A percentile compares a stretch with the other conserved stretches of the same genome.
These are phyloP conservation scores for Trichoderma sp. DNA, from an alignment of 2,329 filamentous ascomycete species.

Conservation along the genomic window DNA sequence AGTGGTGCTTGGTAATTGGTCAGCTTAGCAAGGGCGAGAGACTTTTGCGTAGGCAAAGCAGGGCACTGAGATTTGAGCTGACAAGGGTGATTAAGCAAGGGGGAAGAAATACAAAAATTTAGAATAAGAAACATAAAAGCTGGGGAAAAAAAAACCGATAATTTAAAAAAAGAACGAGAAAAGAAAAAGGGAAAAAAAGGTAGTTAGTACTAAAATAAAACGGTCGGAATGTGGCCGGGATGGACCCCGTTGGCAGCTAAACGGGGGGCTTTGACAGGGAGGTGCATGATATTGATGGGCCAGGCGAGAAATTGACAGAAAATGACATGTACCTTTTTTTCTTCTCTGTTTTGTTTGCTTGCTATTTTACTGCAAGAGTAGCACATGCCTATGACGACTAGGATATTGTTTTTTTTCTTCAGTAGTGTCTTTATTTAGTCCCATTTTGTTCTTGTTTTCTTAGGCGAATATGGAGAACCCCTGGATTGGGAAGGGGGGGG, in stretches of 20 bases:
- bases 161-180: neutral
- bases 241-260: neutral
- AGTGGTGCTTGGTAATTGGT: neutral
- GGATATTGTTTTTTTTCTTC: neutral
- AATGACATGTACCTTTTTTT: constrained; percentile 1
- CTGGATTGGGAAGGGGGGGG: neutral
- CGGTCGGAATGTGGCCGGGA: neutral
- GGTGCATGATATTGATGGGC: constrained; percentile 12
- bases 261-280: neutral
- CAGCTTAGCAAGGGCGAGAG: neutral
- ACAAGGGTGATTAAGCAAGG: neutral
- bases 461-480: constrained; percentile 3
- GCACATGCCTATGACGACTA: neutral
- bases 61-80: neutral
- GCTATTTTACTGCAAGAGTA: neutral
- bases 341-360: neutral
- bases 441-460: neutral
- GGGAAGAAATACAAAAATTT: neutral
- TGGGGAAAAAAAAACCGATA: neutral
- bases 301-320: constrained; percentile 16
- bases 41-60: no score
- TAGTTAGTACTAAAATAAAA: neutral
- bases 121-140: neutral
- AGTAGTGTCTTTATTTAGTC: neutral
- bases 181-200: neutral